Conservation (phyloP, 768 basidiomycete genomes). For the Lactarius sp. region DNA sequence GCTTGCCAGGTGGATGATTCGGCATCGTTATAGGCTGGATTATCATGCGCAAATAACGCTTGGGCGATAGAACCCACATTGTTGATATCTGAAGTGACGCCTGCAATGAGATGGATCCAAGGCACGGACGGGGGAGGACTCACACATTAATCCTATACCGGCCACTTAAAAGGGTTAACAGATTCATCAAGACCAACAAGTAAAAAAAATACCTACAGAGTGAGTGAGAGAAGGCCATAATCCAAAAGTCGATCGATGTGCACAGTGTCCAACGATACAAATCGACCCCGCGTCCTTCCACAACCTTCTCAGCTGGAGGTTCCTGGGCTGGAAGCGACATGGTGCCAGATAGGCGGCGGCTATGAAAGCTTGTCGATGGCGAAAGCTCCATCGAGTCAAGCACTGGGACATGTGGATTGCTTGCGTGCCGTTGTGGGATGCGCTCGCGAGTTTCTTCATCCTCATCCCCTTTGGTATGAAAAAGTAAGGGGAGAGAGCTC, state of each 20-base stretch:
- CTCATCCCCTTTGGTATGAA: not conserved
- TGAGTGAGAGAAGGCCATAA: constrained; percentile 51
- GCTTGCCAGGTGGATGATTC: constrained; percentile 74
- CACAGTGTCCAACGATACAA: constrained; percentile 51
- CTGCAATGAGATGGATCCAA: constrained; percentile 8
- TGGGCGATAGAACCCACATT: constrained; percentile 80
- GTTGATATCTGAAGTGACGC: constrained; percentile 57
- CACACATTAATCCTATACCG: constrained; percentile 76
- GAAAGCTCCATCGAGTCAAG: constrained; percentile 15
- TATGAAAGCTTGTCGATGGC: constrained; percentile 2
- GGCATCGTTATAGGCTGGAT: constrained; percentile 58
- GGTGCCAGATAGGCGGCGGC: not conserved
- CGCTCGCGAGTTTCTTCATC: constrained; percentile 12
- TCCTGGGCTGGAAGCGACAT: not conserved
- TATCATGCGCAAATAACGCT: constrained; percentile 56
- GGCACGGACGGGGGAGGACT: constrained; percentile 25
- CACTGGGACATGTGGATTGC: not conserved
- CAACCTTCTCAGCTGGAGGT: constrained; percentile 3
- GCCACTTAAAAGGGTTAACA: constrained; percentile 42
- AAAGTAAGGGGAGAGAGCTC: constrained; percentile 18
- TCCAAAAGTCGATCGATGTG: constrained; percentile 55
- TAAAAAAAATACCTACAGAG: constrained; percentile 43
- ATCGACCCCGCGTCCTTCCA: constrained; percentile 38
- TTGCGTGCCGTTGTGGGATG: not conserved
- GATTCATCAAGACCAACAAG: not conserved